These are phyloP conservation scores for Leishmania tropica DNA, from an alignment of 208 protist genomes.

Conservation along the genomic window DNA sequence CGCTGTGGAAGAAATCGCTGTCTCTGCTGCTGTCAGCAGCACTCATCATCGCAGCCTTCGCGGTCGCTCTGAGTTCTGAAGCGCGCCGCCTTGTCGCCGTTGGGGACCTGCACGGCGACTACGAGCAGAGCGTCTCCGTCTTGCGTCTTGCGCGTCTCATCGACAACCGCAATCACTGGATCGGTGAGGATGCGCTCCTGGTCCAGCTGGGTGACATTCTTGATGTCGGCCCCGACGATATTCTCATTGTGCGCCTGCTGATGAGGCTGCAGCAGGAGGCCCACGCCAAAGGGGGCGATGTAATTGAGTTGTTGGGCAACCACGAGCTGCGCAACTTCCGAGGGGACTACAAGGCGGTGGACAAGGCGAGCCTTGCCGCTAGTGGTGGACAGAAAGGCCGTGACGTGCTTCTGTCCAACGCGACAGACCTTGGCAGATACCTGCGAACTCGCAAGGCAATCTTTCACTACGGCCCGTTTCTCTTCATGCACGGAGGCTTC, in stretches of 20 bases:
- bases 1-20: not conserved
- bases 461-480: slow-evolving; percentile 78
- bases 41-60: slow-evolving; percentile 9
- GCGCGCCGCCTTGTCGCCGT: slow-evolving; percentile 77
- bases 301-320: slow-evolving; percentile 90
- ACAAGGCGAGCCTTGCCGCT: slow-evolving; percentile 47
- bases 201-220: slow-evolving; percentile 93
- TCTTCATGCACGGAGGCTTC: slow-evolving; percentile 93
- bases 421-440: slow-evolving; percentile 69
- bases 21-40: not conserved
- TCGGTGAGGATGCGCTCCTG: slow-evolving; percentile 74
- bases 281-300: slow-evolving; percentile 65
- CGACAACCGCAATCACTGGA: slow-evolving; percentile 74
- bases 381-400: slow-evolving; percentile 67
- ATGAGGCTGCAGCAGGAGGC: slow-evolving; percentile 81
- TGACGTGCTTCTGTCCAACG: slow-evolving; percentile 67
- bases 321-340: slow-evolving; percentile 92
- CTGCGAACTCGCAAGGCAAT: slow-evolving; percentile 79
- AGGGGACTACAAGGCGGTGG: slow-evolving; percentile 80
- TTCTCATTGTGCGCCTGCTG: slow-evolving; percentile 77
- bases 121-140: slow-evolving; percentile 73
- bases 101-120: slow-evolving; percentile 89
- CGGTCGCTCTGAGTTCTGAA: slow-evolving; percentile 7
- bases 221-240: slow-evolving; percentile 89
- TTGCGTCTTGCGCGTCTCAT: slow-evolving; percentile 74